Evolutionary conservation across 1,284 basidiomycete species (phyloP).

Genomic region (Schizopora paradoxa): DNA sequence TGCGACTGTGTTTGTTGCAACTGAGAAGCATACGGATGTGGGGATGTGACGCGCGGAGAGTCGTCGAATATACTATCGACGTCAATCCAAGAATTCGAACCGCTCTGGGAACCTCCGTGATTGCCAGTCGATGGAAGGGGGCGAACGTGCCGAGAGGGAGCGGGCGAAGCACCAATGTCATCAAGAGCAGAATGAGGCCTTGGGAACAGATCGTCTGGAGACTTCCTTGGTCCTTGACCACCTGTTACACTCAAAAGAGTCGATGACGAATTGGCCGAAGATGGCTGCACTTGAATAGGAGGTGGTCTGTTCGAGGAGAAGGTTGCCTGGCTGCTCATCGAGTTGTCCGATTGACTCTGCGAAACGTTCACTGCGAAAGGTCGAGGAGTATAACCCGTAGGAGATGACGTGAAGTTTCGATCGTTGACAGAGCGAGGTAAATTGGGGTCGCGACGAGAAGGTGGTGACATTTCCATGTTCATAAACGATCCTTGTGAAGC

Average conservation of each 20-base stretch:
- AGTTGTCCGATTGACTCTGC: conserved; percentile 6
- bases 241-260: neutral
- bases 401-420: conserved; percentile 14
- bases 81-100: conserved; percentile 9
- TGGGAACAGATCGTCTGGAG: conserved; percentile 46
- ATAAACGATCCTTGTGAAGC: conserved; percentile 15
- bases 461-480: conserved; percentile 14
- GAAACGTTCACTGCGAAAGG: conserved; percentile 9
- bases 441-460: conserved; percentile 14
- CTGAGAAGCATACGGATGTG: conserved; percentile 16
- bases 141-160: conserved; percentile 9
- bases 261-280: conserved; percentile 19
- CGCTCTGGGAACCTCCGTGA: neutral
- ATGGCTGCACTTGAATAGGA: conserved; percentile 33
- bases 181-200: conserved; percentile 55
- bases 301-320: conserved; percentile 28
- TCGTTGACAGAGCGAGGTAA: conserved; percentile 12
- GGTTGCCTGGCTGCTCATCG: conserved; percentile 10
- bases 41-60: conserved; percentile 11
- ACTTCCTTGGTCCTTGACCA: neutral
- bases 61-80: conserved; percentile 10
- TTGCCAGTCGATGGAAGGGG: conserved; percentile 11
- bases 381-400: conserved; percentile 11
- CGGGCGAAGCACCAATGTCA: conserved; percentile 41
- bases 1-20: conserved; percentile 4